phyloP scores from a whole-genome alignment of 1,139 yeast species.

The Taphrina confusa region DNA sequence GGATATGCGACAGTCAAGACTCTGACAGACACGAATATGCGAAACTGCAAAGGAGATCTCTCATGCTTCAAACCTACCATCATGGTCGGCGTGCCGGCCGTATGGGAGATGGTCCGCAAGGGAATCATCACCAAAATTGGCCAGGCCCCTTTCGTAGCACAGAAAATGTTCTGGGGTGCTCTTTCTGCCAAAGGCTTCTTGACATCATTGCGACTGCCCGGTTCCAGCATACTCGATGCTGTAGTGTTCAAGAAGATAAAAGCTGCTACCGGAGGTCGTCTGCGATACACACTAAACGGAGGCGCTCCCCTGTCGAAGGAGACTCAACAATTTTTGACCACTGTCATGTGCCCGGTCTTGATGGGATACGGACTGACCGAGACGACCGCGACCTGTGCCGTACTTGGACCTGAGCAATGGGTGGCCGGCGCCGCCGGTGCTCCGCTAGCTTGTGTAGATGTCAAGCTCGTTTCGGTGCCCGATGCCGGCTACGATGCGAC shows the following conservation, averaged over 20 bases:
- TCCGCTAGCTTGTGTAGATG: constrained; percentile 77
- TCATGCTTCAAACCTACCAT: constrained; percentile 84
- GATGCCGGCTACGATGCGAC: constrained; percentile 79
- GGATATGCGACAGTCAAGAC: constrained; percentile 96
- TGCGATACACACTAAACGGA: constrained; percentile 77
- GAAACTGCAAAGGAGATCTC: constrained; percentile 86
- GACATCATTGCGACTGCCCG: constrained; percentile 68
- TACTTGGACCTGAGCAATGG: constrained; percentile 64
- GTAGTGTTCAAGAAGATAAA: constrained; percentile 82
- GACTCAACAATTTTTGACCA: constrained; percentile 81
- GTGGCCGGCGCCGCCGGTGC: constrained; percentile 80
- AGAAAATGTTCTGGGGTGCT: constrained; percentile 88
- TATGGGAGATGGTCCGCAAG: constrained; percentile 94
- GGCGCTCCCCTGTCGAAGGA: constrained; percentile 87
- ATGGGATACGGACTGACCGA: constrained; percentile 97
- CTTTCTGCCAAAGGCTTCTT: constrained; percentile 68
- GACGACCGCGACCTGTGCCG: constrained; percentile 84
- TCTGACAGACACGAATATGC: constrained; percentile 74
- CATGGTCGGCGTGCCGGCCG: constrained; percentile 99
- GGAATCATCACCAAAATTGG: constrained; percentile 79
- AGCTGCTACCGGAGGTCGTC: constrained; percentile 92
- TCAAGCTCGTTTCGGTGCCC: constrained; percentile 84
- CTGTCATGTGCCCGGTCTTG: constrained; percentile 80
- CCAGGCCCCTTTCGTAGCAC: constrained; percentile 65
- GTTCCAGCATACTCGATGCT: constrained; percentile 63